Evolutionary conservation across 495 filamentous ascomycete species (phyloP), one percentile per base, ranked within the genome.

Genomic region (Xylaria telfairii): DNA sequence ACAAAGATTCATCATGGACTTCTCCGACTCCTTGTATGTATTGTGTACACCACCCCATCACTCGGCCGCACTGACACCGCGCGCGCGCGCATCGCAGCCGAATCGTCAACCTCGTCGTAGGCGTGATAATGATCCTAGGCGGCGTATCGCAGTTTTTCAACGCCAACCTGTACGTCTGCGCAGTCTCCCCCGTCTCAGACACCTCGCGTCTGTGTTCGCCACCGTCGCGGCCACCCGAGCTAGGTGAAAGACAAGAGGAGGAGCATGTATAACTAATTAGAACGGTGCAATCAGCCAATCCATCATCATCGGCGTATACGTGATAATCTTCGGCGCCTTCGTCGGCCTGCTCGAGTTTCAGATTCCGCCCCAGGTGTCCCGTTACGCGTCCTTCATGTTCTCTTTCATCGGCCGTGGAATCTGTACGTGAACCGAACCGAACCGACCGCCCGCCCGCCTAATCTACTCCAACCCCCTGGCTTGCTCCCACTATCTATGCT

Each of bases 341-440:
- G 90, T 87, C 67, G 86, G 81, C 13, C 81, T 92, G 32, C 88
- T 93, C 77, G 96, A 99, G 82, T 96, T 97, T 83, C 95, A 97
- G 82, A 94, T 97, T 73, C 96, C 96, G 5, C 93, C 94, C 42
- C 94, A 97, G 79, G 86, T 97, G 46, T 91, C 93, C 69, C 90
- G 92, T 79, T 98, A 98, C 87, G 96, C 95, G 21, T 94, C 92
- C 30, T 99, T 99, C 89, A 90, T 98, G 77, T 98, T 98, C 87
- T 94, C 91, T 56, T 98, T 99, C 88, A 79, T 98, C 73, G 96
- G 96, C 65, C 94, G 96, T 75, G 96, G 96, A 79, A 84, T 94
- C 80, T 98, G 94, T 98, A 89, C 83, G 94, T 90, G 63, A 41
- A 9, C 32, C 62, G n/a, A n/a, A n/a, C n/a, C n/a, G n/a, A 19